Evolutionary conservation across 2,329 filamentous ascomycete species (phyloP).

Genomic region (Sclerotinia subarctica): DNA sequence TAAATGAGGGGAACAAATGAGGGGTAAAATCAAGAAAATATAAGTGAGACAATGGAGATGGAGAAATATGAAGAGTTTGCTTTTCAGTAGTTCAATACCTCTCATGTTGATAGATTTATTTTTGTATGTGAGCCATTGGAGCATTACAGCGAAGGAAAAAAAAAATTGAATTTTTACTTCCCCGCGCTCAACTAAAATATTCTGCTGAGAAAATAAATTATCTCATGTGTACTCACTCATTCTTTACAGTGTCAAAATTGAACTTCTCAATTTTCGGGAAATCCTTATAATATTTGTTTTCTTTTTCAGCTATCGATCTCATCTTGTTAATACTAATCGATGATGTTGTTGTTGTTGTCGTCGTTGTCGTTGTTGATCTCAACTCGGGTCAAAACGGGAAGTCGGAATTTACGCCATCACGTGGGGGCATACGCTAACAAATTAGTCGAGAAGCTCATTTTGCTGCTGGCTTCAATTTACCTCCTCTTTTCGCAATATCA

Average conservation of each 20-base stretch:
- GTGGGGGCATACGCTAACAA: conserved; percentile 20
- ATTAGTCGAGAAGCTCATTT: conserved; percentile 41
- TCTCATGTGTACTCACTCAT: neutral
- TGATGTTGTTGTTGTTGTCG: no score
- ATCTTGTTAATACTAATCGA: neutral
- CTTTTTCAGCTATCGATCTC: neutral
- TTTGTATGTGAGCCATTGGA: neutral
- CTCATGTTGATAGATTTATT: conserved; percentile 11
- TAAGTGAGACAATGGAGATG: neutral
- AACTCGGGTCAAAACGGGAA: conserved; percentile 21
- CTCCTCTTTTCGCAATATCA: conserved; percentile 22
- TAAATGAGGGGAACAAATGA: neutral
- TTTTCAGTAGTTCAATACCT: neutral
- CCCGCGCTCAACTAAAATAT: neutral
- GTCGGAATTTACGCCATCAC: conserved; percentile 16
- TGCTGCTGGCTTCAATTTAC: conserved; percentile 24
- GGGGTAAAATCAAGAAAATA: conserved; percentile 1
- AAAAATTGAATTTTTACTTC: neutral
- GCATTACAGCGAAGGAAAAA: neutral
- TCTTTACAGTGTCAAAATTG: neutral
- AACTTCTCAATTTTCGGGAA: neutral
- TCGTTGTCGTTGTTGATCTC: neutral
- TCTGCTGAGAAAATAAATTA: neutral
- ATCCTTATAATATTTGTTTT: neutral
- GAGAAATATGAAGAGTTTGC: neutral